Conservation (phyloP, 768 basidiomycete species). For the Amylocystis lapponica region DNA sequence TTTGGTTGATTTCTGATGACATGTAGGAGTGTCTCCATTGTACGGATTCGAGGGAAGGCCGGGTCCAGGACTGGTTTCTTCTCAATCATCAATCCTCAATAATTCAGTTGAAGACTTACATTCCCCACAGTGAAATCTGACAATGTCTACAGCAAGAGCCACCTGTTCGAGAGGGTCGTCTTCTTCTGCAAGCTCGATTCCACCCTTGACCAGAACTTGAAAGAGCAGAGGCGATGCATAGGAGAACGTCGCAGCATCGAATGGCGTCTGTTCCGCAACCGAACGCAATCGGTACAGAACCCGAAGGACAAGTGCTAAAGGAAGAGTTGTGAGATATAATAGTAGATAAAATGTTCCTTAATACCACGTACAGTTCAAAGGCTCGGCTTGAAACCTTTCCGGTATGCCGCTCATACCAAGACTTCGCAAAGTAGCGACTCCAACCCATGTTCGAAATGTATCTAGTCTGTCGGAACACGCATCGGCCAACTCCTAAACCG, state of each 20-base stretch:
- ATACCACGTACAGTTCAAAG: constrained; percentile 46
- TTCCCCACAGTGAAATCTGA: constrained; percentile 67
- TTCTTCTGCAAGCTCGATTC: constrained; percentile 55
- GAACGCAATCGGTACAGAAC: constrained; percentile 81
- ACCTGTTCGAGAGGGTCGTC: constrained; percentile 82
- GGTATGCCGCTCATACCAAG: constrained; percentile 63
- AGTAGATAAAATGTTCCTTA: background rate
- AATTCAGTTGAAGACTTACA: constrained; percentile 48
- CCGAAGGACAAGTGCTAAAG: constrained; percentile 71
- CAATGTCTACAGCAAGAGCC: constrained; percentile 60
- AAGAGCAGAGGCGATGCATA: constrained; percentile 73
- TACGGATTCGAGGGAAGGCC: constrained; percentile 68
- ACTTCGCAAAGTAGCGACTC: constrained; percentile 78
- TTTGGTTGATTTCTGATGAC: constrained; percentile 74
- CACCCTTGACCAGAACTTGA: constrained; percentile 63
- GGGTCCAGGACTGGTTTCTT: constrained; percentile 59
- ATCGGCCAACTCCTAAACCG: constrained; percentile 58
- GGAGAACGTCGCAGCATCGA: constrained; percentile 83
- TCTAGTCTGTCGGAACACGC: constrained; percentile 74
- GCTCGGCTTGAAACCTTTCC: constrained; percentile 67
- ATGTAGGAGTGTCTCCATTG: constrained; percentile 64
- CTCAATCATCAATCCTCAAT: constrained; percentile 1
- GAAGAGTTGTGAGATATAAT: background rate
- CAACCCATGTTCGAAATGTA: constrained; percentile 63
- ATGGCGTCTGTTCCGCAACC: constrained; percentile 73